These are phyloP conservation scores for Harrya chromipes DNA, from an alignment of 768 basidiomycete genomes.

Conservation along the genomic window DNA sequence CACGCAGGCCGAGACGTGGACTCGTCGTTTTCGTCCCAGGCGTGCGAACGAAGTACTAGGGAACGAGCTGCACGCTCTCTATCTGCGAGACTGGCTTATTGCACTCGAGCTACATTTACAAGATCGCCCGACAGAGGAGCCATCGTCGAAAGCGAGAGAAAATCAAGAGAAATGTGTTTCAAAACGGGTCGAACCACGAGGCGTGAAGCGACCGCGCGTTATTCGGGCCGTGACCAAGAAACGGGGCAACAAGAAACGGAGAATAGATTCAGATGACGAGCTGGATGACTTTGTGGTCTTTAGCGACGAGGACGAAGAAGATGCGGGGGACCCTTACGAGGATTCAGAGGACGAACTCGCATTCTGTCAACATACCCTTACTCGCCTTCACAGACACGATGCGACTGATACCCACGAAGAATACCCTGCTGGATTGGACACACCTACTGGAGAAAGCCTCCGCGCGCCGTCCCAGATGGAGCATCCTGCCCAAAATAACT, in stretches of 20 bases:
- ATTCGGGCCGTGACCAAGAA: constrained; percentile 50
- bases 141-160: constrained; percentile 1
- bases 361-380: constrained; percentile 24
- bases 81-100: constrained; percentile 75
- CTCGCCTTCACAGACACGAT: constrained; percentile 15
- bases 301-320: constrained; percentile 34
- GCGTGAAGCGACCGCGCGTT: constrained; percentile 57
- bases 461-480: constrained; percentile 9
- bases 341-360: constrained; percentile 38
- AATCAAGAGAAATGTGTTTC: constrained; percentile 21
- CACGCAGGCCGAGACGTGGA: constrained; percentile 53
- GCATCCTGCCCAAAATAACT: constrained; percentile 19
- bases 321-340: constrained; percentile 31
- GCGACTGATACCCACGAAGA: background rate
- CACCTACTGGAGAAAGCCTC: constrained; percentile 1
- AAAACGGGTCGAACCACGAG: constrained; percentile 31
- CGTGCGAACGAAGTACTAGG: constrained; percentile 74
- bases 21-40: constrained; percentile 71
- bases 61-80: constrained; percentile 66
- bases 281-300: constrained; percentile 56
- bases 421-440: background rate
- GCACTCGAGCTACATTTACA: constrained; percentile 60
- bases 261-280: constrained; percentile 53
- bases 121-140: constrained; percentile 6
- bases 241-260: constrained; percentile 51